A percentile compares a stretch with the other conserved stretches of the same genome.
These are phyloP conservation scores for Malassezia dermatis DNA, from an alignment of 1,284 basidiomycete species.

Conservation along the genomic window DNA sequence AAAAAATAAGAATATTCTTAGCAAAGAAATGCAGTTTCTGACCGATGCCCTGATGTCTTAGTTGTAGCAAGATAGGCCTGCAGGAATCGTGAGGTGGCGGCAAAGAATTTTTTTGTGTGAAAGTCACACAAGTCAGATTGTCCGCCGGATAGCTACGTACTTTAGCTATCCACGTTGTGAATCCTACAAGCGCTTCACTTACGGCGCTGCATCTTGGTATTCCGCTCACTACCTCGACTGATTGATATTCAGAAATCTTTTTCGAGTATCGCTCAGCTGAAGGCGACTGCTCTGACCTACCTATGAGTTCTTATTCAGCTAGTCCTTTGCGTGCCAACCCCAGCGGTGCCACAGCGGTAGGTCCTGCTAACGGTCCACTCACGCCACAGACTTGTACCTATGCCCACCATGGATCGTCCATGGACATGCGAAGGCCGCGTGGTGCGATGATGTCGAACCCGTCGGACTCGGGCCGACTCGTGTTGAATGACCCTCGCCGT, in stretches of 20 bases:
- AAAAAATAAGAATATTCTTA: slow-evolving; percentile 6
- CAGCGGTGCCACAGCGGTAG: slow-evolving; percentile 11
- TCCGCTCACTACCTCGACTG: neutral
- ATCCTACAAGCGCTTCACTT: neutral
- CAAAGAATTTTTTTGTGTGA: neutral
- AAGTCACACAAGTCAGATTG: neutral
- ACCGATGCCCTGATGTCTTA: neutral
- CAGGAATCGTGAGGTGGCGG: neutral
- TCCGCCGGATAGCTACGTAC: neutral
- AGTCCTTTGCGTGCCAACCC: slow-evolving; percentile 5
- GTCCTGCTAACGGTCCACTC: neutral
- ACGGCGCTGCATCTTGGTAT: neutral
- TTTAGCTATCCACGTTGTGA: neutral
- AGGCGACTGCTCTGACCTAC: slow-evolving; percentile 10
- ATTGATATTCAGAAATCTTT: neutral
- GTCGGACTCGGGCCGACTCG: slow-evolving; percentile 10
- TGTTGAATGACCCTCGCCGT: slow-evolving; percentile 4
- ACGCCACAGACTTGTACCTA: slow-evolving; percentile 12
- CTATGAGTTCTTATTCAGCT: slow-evolving; percentile 16
- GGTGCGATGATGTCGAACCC: neutral
- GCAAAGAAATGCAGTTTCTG: slow-evolving; percentile 4
- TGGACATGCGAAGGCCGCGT: neutral
- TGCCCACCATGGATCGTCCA: neutral
- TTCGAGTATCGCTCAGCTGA: slow-evolving; percentile 13
- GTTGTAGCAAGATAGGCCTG: neutral